Percentiles rank a stretch among this genome's conserved stretches.
These are phyloP conservation scores for Lasiosphaeris hirsuta DNA, from an alignment of 495 filamentous ascomycete genomes.

Conservation along the genomic window DNA sequence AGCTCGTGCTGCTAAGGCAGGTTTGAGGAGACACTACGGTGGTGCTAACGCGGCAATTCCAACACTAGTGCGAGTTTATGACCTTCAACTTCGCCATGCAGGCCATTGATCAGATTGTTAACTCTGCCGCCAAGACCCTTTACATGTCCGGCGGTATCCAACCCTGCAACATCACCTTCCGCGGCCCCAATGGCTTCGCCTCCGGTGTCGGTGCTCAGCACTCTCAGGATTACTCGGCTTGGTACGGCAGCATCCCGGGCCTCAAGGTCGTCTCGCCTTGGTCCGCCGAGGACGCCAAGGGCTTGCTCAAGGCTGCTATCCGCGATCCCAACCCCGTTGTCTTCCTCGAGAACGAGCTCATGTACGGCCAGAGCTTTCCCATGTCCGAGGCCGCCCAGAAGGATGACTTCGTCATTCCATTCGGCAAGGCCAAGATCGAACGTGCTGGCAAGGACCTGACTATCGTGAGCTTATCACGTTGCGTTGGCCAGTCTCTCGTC, in stretches of 20 bases:
- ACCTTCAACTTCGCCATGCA: slow-evolving; percentile 99
- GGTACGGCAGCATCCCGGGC: slow-evolving; percentile 97
- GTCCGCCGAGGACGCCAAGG: slow-evolving; percentile 97
- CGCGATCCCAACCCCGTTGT: slow-evolving; percentile 96
- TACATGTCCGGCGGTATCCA: slow-evolving; percentile 99
- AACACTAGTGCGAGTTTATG: slow-evolving; percentile 91
- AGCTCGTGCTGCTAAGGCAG: neutral
- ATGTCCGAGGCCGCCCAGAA: slow-evolving; percentile 95
- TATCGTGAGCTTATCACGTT: slow-evolving; percentile 89
- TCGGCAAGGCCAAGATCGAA: slow-evolving; percentile 99
- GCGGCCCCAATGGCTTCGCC: slow-evolving; percentile 97
- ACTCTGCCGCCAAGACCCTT: slow-evolving; percentile 97
- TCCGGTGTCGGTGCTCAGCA: slow-evolving; percentile 95
- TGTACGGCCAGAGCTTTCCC: slow-evolving; percentile 91
- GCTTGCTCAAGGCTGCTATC: slow-evolving; percentile 94
- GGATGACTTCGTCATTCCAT: slow-evolving; percentile 90
- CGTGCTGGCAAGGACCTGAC: slow-evolving; percentile 93
- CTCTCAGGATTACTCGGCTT: slow-evolving; percentile 96
- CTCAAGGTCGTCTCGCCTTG: slow-evolving; percentile 95
- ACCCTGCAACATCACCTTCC: slow-evolving; percentile 99
- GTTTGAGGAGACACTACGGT: neutral
- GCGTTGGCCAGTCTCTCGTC: slow-evolving; percentile 85
- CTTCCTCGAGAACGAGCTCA: slow-evolving; percentile 94
- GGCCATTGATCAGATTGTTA: slow-evolving; percentile 99
- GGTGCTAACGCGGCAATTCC: slow-evolving; percentile 15